These are phyloP conservation scores for Cyanidiococcus yangmingshanensis DNA, from an alignment of 23 red algal genomes.

Conservation along the genomic window DNA sequence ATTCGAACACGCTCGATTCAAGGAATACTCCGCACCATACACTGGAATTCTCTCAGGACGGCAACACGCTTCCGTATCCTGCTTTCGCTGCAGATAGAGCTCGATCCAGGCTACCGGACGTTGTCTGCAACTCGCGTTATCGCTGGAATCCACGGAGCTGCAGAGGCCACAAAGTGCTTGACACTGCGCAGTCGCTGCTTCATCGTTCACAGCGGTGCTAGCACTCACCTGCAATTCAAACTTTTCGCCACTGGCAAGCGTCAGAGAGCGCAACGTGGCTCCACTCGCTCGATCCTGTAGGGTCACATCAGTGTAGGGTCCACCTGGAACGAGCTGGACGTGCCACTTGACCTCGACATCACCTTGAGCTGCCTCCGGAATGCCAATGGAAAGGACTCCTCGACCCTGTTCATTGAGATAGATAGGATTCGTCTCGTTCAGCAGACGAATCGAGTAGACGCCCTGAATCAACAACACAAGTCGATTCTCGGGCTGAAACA, in stretches of 20 bases:
- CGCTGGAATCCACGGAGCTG: neutral
- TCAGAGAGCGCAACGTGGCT: neutral
- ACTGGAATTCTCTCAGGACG: neutral
- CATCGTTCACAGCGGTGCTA: neutral
- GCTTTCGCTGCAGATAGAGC: neutral
- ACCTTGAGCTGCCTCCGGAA: neutral
- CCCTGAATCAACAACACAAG: neutral
- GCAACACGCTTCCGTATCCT: neutral
- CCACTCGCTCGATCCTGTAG: conserved; percentile 3
- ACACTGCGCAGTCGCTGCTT: neutral
- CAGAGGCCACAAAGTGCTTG: neutral
- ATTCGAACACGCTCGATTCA: too few relatives aligned
- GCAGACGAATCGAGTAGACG: neutral
- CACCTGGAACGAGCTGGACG: neutral
- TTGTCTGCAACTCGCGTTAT: neutral
- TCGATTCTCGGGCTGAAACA: neutral
- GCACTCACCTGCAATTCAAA: neutral
- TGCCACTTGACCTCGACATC: conserved; percentile 11
- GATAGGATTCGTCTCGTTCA: neutral
- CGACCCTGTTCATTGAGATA: neutral
- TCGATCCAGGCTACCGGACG: neutral
- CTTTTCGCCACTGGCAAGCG: conserved; percentile 13
- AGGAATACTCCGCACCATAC: too few relatives aligned
- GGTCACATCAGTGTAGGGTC: neutral
- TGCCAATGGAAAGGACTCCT: neutral